Evolutionary conservation across 2,329 filamentous ascomycete genomes (phyloP), one percentile per base, ranked within the genome.

Genomic region (Herpotrichia juniperi): DNA sequence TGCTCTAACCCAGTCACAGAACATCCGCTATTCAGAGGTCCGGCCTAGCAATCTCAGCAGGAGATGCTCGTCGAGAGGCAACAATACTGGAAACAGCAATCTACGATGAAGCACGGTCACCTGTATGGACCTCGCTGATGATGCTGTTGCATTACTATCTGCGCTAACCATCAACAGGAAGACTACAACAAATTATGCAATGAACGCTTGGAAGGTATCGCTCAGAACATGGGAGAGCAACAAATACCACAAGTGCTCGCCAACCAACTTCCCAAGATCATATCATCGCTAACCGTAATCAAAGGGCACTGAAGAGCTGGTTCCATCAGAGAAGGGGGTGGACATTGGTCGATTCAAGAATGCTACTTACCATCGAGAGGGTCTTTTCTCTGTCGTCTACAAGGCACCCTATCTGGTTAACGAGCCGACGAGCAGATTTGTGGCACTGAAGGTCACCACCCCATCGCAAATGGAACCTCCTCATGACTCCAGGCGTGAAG

Each of bases 361-460:
- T 56, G 85, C 83, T 42, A 71, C 79, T 17, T 83, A 84, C 69
- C 77, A 83, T 63, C 78, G 76, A 51, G 81, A 85, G 57, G 94
- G 94, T 17, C 79, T 93, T 11, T 94, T 91, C 56, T 94, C 93
- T 16, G 85, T 87, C 49, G 86, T 99, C 45, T 97, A 93, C 76
- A 87, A 87, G 62, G 86, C 86, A 34, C 76, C 78, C 16, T 71
- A 75, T 17, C 72, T 71, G 16, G 54, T 61, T 28, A 59, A 63
- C n/a, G 66, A 73, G 2, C 49, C 54, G 5, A 63, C 54, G 50
- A 60, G 48, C 48, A 65, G 45, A 44, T 59, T 83, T 10, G 79
- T 88, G 5, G 94, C 93, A 1, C 78, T 99, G 43, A 99, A 99
- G 71, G 86, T 97, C 53, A 96, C 94, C 30, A 86, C 85, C 24